Evolutionary conservation across 495 filamentous ascomycete genomes (phyloP), one percentile per base, ranked within the genome.

Genomic region (Antarctomyces pellizariae): DNA sequence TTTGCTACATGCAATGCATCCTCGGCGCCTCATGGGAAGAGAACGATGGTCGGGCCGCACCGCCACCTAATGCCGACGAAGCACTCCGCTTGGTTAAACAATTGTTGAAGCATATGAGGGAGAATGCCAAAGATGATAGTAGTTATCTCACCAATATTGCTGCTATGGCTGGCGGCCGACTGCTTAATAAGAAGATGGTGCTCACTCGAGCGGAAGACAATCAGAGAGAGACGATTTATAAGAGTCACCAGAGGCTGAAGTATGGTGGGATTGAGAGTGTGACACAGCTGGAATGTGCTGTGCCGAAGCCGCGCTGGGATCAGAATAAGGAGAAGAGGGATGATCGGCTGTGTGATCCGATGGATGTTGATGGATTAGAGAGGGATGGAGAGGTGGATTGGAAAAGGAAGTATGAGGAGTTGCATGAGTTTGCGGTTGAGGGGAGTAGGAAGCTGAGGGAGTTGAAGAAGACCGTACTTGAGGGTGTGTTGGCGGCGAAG

Each of bases 131-230:
- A 0, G 53, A 43, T 8, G 51, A 52, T 5, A 48, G 61, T 37
- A 47, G 49, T 0, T 66, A 63, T 29, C 37, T 66, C 4, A 62
- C 64, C 17, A 64, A 64, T 31, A 37, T 63, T 0, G 43, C 54
- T 1, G 57, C 56, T 7, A 43, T 66, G 20, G 52, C 46, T 5
- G 59, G 61, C 3, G 55, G 54, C 3, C 48, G 44, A 18, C 34
- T 50, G 4, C 31, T 64, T 24, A 52, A 59, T 43, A 40, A 37
- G 3, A 36, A 38, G 17, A 37, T 52, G 14, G 39, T 34, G 11
- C 47, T 62, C 19, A 53, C 45, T 7, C 41, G 48, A 7, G 13
- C 53, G 7, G 46, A 55, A 26, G 36, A 48, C 4, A 45, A 31
- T 0, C 18, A 31, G 2, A 50, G 52, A 10, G 37, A 46, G 24